A percentile compares a stretch with the other conserved stretches of the same genome.
Conservation (phyloP, 2,329 filamentous ascomycete species). For the Iodosphaeria phyllophila region DNA sequence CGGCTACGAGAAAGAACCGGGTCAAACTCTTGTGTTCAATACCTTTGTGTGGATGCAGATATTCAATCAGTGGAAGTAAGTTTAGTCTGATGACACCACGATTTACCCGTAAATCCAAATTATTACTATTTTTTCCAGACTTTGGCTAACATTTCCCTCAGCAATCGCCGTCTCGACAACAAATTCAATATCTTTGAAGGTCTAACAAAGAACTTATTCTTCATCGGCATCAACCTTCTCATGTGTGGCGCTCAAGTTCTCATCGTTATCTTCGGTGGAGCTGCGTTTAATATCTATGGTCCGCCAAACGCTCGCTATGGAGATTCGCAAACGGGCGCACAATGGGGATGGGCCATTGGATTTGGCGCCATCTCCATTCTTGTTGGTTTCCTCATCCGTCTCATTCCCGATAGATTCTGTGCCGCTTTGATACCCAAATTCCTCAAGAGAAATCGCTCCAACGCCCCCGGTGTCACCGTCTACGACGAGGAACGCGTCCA, state of each 20-base stretch:
- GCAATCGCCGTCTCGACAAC: conserved; percentile 85
- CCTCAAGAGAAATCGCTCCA: conserved; percentile 26
- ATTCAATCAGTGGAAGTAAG: conserved; percentile 91
- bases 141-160: conserved; percentile 15
- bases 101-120: neutral
- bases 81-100: conserved; percentile 9
- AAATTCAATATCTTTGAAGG: conserved; percentile 91
- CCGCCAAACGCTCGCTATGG: no score
- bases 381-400: conserved; percentile 61
- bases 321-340: conserved; percentile 51
- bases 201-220: conserved; percentile 70
- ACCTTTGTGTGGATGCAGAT: conserved; percentile 99
- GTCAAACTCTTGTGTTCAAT: conserved; percentile 83
- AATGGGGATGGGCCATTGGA: conserved; percentile 79
- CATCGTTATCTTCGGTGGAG: conserved; percentile 74
- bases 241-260: conserved; percentile 83
- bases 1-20: conserved; percentile 21
- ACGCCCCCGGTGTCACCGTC: conserved; percentile 36
- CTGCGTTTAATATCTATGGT: conserved; percentile 54
- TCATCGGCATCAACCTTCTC: conserved; percentile 64
- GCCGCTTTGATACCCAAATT: conserved; percentile 31
- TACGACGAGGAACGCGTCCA: conserved; percentile 47
- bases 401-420: conserved; percentile 58
- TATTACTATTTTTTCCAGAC: neutral
- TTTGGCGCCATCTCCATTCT: conserved; percentile 74